These are phyloP conservation scores for Acidiella bohemica DNA, from an alignment of 495 filamentous ascomycete genomes.

Conservation along the genomic window DNA sequence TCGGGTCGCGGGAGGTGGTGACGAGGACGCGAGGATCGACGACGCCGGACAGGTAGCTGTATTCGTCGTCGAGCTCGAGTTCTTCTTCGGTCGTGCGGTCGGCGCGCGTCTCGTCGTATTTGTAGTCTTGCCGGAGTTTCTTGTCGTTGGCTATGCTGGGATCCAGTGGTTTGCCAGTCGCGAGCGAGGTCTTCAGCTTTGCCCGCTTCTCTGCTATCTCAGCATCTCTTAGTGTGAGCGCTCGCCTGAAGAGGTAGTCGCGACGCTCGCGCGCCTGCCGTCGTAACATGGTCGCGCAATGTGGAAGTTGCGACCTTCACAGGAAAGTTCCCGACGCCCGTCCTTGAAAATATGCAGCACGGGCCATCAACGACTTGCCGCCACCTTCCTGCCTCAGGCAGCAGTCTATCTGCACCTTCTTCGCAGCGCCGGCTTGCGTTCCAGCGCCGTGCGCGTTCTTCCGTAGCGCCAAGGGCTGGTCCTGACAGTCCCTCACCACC, in stretches of 20 bases:
- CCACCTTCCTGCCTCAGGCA: too few species aligned
- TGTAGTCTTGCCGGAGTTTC: constrained; percentile 71
- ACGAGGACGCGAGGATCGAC: constrained; percentile 81
- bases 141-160: constrained; percentile 82
- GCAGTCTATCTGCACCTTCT: too few species aligned
- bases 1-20: constrained; percentile 81
- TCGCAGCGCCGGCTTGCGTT: neutral
- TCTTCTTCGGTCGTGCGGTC: constrained; percentile 49
- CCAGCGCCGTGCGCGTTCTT: neutral
- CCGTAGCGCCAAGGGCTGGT: neutral
- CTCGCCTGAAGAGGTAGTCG: constrained; percentile 85
- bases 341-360: too few species aligned
- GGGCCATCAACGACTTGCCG: too few species aligned
- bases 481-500: neutral
- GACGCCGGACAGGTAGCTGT: constrained; percentile 68
- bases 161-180: constrained; percentile 72
- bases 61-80: constrained; percentile 90
- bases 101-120: constrained; percentile 71
- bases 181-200: constrained; percentile 72
- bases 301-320: too few species aligned
- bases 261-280: constrained; percentile 73
- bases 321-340: too few species aligned
- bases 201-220: constrained; percentile 84
- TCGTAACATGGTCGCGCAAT: constrained; percentile 24
- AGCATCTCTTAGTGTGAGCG: constrained; percentile 71